Evolutionary conservation across 306 rosid species (phyloP).

Genomic region (Sicyos baderoa): DNA sequence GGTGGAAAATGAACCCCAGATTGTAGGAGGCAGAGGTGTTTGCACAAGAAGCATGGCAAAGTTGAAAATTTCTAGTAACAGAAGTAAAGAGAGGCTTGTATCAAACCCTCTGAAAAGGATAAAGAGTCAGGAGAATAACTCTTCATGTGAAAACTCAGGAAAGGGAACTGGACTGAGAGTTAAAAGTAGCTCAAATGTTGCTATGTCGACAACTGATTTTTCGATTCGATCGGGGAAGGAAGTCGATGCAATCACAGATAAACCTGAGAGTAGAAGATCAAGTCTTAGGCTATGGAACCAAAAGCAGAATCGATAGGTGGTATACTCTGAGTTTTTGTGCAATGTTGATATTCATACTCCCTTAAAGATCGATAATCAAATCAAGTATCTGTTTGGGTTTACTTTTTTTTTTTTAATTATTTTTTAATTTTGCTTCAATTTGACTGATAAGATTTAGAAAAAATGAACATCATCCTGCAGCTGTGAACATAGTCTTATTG

Average conservation of each 20-base stretch:
- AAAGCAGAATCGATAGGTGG: slow-evolving; percentile 1
- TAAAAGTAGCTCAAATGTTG: background rate
- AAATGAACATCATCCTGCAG: background rate
- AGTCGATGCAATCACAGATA: background rate
- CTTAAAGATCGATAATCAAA: background rate
- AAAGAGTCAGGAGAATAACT: background rate
- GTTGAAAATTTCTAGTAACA: slow-evolving; percentile 1
- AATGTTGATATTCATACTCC: background rate
- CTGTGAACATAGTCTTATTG: background rate
- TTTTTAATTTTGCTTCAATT: too few relatives aligned
- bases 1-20: background rate
- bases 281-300: slow-evolving; percentile 12
- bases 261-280: slow-evolving; percentile 8
- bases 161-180: background rate
- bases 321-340: background rate
- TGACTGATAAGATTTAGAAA: background rate
- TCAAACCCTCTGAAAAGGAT: background rate
- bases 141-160: background rate
- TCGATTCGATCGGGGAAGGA: background rate
- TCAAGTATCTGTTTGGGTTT: background rate
- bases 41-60: slow-evolving; percentile 31
- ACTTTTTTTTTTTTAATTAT: background rate
- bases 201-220: background rate
- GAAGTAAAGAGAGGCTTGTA: background rate
- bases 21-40: slow-evolving; percentile 14